Evolutionary conservation across 768 basidiomycete genomes (phyloP).

Genomic region (Tylopilus plumbeoviolaceoides): DNA sequence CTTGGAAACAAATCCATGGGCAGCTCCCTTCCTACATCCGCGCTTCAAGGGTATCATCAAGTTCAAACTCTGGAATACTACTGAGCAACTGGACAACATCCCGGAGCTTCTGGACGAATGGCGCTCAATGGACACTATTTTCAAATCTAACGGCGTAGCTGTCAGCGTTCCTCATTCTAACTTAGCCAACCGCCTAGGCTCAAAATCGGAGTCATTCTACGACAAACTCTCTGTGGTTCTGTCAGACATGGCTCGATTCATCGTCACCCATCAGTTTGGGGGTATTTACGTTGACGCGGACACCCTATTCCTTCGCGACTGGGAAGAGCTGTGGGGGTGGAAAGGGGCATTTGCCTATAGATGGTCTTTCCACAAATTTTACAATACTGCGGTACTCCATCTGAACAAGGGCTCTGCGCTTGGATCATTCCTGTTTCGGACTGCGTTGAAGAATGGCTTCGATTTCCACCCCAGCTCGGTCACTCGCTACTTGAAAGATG

Average conservation of each 20-base stretch:
- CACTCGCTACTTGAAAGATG: neutral
- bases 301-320: neutral
- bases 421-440: neutral
- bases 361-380: conserved; percentile 88
- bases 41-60: conserved; percentile 89
- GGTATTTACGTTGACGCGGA: neutral
- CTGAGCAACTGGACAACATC: conserved; percentile 89
- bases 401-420: neutral
- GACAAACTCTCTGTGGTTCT: neutral
- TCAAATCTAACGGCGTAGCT: conserved; percentile 83
- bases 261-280: conserved; percentile 70
- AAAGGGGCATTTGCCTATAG: conserved; percentile 71
- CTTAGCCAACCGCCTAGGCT: conserved; percentile 51
- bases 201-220: conserved; percentile 46
- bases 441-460: neutral
- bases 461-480: neutral
- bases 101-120: conserved; percentile 89
- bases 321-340: neutral
- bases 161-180: conserved; percentile 35
- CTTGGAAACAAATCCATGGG: conserved; percentile 82
- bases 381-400: conserved; percentile 64
- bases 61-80: conserved; percentile 98
- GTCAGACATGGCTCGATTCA: neutral
- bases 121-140: conserved; percentile 60
- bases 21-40: conserved; percentile 88